Conservation (phyloP, 768 basidiomycete genomes). For the Phlebiopsis flavidoalba region DNA sequence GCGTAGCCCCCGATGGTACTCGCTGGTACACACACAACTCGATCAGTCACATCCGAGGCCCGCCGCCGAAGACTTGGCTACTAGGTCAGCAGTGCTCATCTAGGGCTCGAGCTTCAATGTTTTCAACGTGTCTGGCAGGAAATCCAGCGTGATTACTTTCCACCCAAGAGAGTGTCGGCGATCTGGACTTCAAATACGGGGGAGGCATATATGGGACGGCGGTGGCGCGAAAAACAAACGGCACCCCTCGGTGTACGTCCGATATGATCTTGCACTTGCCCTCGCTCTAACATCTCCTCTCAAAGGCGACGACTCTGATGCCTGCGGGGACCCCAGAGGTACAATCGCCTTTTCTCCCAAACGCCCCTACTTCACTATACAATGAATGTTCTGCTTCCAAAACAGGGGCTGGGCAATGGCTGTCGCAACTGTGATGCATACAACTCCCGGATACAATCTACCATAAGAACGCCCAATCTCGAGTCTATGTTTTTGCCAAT, state of each 20-base stretch:
- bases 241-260: conserved; percentile 15
- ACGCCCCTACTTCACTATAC: no score
- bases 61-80: neutral
- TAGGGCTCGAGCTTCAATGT: neutral
- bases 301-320: neutral
- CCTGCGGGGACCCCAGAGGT: conserved; percentile 3
- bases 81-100: neutral
- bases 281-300: neutral
- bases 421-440: no score
- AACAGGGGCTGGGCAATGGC: no score
- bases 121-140: conserved; percentile 12
- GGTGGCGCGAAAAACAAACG: conserved; percentile 15
- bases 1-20: neutral
- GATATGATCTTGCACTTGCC: neutral
- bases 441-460: no score
- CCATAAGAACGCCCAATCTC: no score
- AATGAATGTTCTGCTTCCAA: no score
- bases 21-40: neutral
- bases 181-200: conserved; percentile 24
- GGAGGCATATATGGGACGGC: conserved; percentile 24
- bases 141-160: conserved; percentile 17
- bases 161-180: conserved; percentile 24
- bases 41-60: neutral
- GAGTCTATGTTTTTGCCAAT: no score
- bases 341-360: conserved; percentile 9